These are phyloP conservation scores for Globisporangium cylindrosporum DNA, from an alignment of 352 stramenopile genomes.

Conservation along the genomic window DNA sequence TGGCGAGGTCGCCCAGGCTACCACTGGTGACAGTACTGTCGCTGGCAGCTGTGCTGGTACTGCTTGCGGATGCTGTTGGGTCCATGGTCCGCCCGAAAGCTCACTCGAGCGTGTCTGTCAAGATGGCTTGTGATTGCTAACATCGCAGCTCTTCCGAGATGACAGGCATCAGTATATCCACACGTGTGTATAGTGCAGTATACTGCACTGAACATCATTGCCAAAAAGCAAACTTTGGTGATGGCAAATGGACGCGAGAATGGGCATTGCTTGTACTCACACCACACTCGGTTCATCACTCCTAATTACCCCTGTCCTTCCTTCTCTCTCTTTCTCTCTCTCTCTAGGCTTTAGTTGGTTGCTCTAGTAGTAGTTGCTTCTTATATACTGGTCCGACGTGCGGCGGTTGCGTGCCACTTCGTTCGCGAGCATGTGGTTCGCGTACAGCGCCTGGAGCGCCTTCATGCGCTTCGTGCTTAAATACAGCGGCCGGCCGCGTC, in stretches of 20 bases:
- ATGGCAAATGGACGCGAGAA: neutral
- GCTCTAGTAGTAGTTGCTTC: constrained; percentile 80
- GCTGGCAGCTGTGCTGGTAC: neutral
- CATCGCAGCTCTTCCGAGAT: no score
- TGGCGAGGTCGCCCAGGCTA: constrained; percentile 2
- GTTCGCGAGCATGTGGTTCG: constrained; percentile 77
- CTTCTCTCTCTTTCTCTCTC: no score
- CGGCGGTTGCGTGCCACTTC: constrained; percentile 80
- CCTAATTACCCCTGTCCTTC: neutral
- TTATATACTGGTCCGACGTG: constrained; percentile 86
- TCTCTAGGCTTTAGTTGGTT: constrained; percentile 9
- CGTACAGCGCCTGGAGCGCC: constrained; percentile 64
- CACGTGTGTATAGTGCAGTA: no score
- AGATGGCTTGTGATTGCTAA: no score
- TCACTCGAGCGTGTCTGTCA: no score
- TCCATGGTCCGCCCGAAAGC: neutral
- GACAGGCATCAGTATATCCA: neutral
- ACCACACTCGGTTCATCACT: neutral
- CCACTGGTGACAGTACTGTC: neutral
- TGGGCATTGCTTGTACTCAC: neutral
- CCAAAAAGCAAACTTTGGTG: neutral
- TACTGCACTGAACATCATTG: neutral
- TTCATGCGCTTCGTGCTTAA: constrained; percentile 75
- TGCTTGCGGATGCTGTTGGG: neutral
- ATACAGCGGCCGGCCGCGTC: constrained; percentile 70